phyloP scores from a whole-genome alignment of 805 yeast genomes.

The Saccharomycopsis guyanensis region DNA sequence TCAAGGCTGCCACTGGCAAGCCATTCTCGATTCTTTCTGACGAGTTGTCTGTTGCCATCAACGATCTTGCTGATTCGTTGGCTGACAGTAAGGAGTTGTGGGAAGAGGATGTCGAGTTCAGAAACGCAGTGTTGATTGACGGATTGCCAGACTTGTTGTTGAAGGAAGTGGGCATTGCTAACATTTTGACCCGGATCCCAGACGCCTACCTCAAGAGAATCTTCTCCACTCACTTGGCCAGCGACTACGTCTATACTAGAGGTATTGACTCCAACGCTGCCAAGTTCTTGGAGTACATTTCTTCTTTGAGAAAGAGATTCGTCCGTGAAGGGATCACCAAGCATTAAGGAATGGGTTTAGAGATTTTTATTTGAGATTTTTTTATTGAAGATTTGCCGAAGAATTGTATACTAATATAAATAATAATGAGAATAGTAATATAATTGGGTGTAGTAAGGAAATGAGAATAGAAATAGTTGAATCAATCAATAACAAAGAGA shows the following conservation, averaged over 20 bases:
- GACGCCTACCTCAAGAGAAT: slow-evolving; percentile 80
- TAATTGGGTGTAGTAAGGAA: too few species aligned
- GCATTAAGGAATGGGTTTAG: neutral
- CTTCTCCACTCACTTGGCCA: slow-evolving; percentile 79
- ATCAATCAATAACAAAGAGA: too few species aligned
- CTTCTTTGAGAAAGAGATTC: slow-evolving; percentile 42
- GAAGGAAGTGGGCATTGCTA: slow-evolving; percentile 55
- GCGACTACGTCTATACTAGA: slow-evolving; percentile 73
- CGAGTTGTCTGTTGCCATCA: slow-evolving; percentile 72
- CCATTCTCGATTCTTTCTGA: slow-evolving; percentile 71
- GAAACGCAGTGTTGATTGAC: slow-evolving; percentile 66
- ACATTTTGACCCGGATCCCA: slow-evolving; percentile 72
- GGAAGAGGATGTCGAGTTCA: slow-evolving; percentile 68
- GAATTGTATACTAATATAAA: too few species aligned
- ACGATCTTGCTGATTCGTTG: slow-evolving; percentile 78
- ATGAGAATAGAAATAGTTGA: too few species aligned
- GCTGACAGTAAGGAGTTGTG: slow-evolving; percentile 76
- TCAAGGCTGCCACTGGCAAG: slow-evolving; percentile 55
- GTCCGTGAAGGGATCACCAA: slow-evolving; percentile 17
- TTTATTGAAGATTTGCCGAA: too few species aligned
- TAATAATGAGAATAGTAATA: too few species aligned
- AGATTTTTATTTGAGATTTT: too few species aligned
- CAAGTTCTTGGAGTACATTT: slow-evolving; percentile 61
- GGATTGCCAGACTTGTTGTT: slow-evolving; percentile 74
- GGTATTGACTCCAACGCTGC: slow-evolving; percentile 72